phyloP scores from a whole-genome alignment of 257 asterid genomes.

The Primulina tabacum region DNA sequence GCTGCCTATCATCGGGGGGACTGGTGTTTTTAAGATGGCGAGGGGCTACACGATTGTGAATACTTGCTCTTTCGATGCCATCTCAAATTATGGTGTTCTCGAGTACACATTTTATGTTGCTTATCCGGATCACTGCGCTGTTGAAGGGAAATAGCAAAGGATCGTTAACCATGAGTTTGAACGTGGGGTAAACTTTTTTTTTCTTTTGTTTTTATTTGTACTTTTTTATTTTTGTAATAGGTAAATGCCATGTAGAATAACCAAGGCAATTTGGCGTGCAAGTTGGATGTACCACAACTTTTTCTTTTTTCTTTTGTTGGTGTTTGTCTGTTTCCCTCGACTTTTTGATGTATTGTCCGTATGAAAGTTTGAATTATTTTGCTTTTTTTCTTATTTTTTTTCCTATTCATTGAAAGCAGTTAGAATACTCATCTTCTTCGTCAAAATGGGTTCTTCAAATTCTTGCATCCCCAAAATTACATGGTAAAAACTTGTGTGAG shows the following conservation, averaged over 20 bases:
- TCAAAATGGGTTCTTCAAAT: too few relatives aligned
- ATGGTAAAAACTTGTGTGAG: too few relatives aligned
- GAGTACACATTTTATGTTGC: slow-evolving; percentile 33
- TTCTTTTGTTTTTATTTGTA: too few relatives aligned
- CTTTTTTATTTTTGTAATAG: background rate
- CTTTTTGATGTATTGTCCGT: background rate
- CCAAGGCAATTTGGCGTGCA: too few relatives aligned
- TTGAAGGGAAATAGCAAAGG: background rate
- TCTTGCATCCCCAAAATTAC: too few relatives aligned
- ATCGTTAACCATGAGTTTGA: too few relatives aligned
- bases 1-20: slow-evolving; percentile 33
- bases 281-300: too few relatives aligned
- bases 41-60: slow-evolving; percentile 29
- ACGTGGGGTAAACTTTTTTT: too few relatives aligned
- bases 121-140: background rate
- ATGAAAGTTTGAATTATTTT: background rate
- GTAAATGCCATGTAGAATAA: background rate
- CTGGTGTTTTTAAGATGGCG: slow-evolving; percentile 29
- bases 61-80: slow-evolving; percentile 23
- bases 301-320: too few relatives aligned
- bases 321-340: background rate
- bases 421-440: too few relatives aligned
- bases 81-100: slow-evolving; percentile 15
- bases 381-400: too few relatives aligned
- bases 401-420: too few relatives aligned